phyloP scores from a whole-genome alignment of 176 grass and related monocot species.

The Eragrostis curvula region DNA sequence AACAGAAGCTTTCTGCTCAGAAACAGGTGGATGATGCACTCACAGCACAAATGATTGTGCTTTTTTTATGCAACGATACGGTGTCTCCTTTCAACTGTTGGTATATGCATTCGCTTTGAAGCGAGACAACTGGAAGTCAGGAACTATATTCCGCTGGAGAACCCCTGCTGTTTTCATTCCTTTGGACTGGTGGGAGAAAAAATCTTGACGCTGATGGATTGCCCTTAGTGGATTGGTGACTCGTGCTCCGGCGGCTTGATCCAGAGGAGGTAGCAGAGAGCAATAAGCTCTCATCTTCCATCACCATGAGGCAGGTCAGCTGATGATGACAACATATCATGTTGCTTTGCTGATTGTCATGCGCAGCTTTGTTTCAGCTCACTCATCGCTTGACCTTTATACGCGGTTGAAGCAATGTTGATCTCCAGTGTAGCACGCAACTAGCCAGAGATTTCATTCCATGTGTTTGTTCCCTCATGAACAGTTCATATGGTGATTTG shows the following conservation, averaged over 20 bases:
- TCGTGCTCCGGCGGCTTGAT: conserved; percentile 30
- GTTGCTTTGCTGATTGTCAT: conserved; percentile 14
- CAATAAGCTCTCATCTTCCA: background rate
- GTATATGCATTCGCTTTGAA: conserved; percentile 8
- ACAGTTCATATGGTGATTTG: background rate
- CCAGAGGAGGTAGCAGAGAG: conserved; percentile 28
- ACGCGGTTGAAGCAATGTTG: background rate
- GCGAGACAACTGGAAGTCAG: conserved; percentile 12
- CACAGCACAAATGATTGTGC: conserved; percentile 38
- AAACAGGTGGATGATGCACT: conserved; percentile 54
- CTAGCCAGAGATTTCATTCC: background rate
- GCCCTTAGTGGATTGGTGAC: conserved; percentile 49
- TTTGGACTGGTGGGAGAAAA: background rate
- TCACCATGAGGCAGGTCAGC: background rate
- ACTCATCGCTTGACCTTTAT: background rate
- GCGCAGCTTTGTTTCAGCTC: conserved; percentile 21
- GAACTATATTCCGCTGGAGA: conserved; percentile 8
- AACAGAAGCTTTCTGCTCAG: conserved; percentile 38
- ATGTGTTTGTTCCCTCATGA: background rate
- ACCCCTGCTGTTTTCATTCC: conserved; percentile 29
- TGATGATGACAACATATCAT: conserved; percentile 1
- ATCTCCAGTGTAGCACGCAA: background rate
- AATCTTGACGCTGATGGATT: conserved; percentile 27
- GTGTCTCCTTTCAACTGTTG: conserved; percentile 8
- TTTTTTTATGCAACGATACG: conserved; percentile 37